These are phyloP conservation scores for Colletotrichum noveboracense DNA, from an alignment of 2,329 filamentous ascomycete species.

Conservation along the genomic window DNA sequence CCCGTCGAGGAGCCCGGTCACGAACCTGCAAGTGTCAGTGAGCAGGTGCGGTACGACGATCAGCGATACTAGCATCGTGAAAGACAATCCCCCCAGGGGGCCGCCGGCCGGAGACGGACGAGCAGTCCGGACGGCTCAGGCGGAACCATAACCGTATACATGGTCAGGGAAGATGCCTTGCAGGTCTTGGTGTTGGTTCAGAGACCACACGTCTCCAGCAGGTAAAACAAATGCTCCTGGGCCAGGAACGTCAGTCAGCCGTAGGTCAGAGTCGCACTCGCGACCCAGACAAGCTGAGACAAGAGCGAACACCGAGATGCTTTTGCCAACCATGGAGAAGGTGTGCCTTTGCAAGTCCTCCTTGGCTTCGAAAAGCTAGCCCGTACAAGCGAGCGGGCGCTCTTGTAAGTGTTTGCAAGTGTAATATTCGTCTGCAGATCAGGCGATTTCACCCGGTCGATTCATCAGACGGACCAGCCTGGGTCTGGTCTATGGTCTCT, in stretches of 20 bases:
- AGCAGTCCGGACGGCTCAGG: neutral
- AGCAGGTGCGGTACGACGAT: neutral
- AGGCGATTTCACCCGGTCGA: neutral
- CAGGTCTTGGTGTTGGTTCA: neutral
- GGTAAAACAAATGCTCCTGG: neutral
- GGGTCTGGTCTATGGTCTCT: neutral
- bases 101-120: neutral
- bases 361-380: neutral
- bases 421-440: neutral
- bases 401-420: neutral
- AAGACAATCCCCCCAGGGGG: neutral
- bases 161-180: neutral
- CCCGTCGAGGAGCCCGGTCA: conserved; percentile 79
- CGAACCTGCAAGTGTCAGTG: conserved; percentile 60
- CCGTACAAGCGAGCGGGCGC: neutral
- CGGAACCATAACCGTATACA: neutral
- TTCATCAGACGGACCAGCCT: conserved; percentile 10
- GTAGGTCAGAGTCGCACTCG: neutral
- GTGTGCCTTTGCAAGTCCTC: neutral
- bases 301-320: neutral
- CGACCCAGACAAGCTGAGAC: conserved; percentile 5
- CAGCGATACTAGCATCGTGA: neutral
- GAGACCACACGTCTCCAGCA: neutral
- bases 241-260: conserved; percentile 2
- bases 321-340: neutral